These are phyloP conservation scores for Fomitopsis pulvina DNA, from an alignment of 768 basidiomycete genomes.

Conservation along the genomic window DNA sequence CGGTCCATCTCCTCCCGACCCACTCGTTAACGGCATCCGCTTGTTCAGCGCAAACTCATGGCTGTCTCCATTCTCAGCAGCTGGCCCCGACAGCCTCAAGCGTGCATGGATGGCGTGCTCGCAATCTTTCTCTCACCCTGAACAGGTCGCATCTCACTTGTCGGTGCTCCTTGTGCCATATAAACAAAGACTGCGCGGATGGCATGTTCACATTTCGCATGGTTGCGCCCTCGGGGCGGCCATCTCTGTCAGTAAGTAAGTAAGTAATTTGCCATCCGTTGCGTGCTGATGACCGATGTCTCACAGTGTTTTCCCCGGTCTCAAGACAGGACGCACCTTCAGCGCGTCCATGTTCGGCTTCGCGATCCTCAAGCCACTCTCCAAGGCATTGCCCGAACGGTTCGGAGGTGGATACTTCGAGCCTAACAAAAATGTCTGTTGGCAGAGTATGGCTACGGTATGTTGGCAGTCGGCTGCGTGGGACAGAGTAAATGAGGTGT, in stretches of 20 bases:
- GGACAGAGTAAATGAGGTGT: no score
- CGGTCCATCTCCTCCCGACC: no score
- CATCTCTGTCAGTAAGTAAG: conserved; percentile 17
- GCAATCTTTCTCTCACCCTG: no score
- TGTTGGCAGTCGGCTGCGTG: neutral
- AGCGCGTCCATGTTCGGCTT: conserved; percentile 16
- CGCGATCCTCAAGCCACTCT: conserved; percentile 16
- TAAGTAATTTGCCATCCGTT: neutral
- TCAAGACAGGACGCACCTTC: conserved; percentile 18
- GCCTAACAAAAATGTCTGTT: conserved; percentile 18
- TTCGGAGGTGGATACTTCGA: conserved; percentile 17
- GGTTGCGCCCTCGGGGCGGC: conserved; percentile 11
- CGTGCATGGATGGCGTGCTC: no score
- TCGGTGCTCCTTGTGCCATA: neutral
- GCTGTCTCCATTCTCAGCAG: no score
- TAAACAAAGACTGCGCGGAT: neutral
- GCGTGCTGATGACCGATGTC: neutral
- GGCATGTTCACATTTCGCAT: neutral
- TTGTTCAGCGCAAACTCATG: no score
- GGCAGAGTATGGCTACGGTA: conserved; percentile 16
- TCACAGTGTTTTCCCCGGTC: conserved; percentile 12
- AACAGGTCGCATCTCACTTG: no score
- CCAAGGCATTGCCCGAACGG: conserved; percentile 8
- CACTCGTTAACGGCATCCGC: no score
- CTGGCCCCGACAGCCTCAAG: no score